Conservation (phyloP, 169 alveolate genomes). For the Cystoisospora suis region DNA sequence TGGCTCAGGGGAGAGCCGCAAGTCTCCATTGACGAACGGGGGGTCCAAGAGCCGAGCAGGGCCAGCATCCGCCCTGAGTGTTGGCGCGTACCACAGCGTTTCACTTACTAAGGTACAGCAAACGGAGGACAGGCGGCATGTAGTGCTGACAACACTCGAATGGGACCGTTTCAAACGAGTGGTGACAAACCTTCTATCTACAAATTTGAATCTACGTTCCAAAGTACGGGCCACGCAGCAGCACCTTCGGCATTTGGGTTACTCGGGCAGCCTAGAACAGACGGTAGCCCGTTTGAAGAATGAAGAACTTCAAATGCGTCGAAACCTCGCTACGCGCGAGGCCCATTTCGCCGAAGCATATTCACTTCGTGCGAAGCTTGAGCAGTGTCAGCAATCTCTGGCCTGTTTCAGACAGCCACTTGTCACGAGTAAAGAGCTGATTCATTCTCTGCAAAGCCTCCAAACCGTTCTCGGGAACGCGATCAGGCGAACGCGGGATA, state of each 20-base stretch:
- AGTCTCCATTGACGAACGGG: too few species aligned
- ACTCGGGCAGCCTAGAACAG: not conserved
- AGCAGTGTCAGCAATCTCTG: not conserved
- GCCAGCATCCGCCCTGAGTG: too few species aligned
- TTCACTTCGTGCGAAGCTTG: not conserved
- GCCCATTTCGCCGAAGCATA: not conserved
- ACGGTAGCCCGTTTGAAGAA: not conserved
- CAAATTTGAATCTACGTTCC: constrained; percentile 9
- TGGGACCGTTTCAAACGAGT: constrained; percentile 32
- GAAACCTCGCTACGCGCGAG: not conserved
- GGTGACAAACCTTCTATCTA: not conserved
- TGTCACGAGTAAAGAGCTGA: too few species aligned
- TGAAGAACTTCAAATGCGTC: constrained; percentile 10
- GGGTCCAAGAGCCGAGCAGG: too few species aligned
- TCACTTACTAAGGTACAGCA: not conserved
- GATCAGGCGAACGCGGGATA: not conserved
- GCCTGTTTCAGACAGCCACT: not conserved
- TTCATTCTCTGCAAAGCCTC: not conserved
- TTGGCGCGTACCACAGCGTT: constrained; percentile 14
- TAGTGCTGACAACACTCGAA: not conserved
- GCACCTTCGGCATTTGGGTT: not conserved
- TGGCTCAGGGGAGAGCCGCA: too few species aligned
- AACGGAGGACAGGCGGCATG: not conserved
- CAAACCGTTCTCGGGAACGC: not conserved
- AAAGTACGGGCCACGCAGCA: not conserved